Evolutionary conservation across 1,284 basidiomycete genomes (phyloP), one percentile per base, ranked within the genome.

Genomic region (Trametes polyzona): DNA sequence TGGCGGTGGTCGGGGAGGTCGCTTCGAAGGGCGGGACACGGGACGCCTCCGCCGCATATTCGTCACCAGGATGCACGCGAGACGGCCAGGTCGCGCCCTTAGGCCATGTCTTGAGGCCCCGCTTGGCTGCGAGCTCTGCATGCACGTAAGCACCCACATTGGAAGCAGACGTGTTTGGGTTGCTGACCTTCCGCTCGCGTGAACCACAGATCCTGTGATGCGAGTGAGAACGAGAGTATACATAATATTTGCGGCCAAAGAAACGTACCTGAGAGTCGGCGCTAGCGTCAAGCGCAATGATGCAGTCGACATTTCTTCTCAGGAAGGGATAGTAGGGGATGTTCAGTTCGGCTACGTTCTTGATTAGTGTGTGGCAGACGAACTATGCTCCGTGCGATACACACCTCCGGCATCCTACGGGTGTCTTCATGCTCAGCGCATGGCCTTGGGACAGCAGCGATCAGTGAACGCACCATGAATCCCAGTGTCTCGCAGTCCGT

Each of bases 171-270:
- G n/a, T n/a, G n/a, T n/a, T n/a, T n/a, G n/a, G n/a, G n/a, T n/a
- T 16, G 52, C 61, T 33, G n/a, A 71, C 71, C 71, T 63, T 74
- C 71, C 19, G 76, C 76, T 4, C 74, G 67, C 42, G 68, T 69
- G 62, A 78, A 78, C 75, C 76, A 78, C 2, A 75, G 59, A 49
- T 76, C 73, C 71, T 75, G 47, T n/a, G 24, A n/a, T n/a, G n/a
- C n/a, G n/a, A n/a, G n/a, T n/a, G n/a, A n/a, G n/a, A n/a, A n/a
- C n/a, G n/a, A n/a, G n/a, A n/a, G n/a, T n/a, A n/a, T n/a, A n/a
- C n/a, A n/a, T n/a, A n/a, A n/a, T n/a, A n/a, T n/a, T n/a, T n/a
- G n/a, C n/a, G n/a, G n/a, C n/a, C n/a, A n/a, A n/a, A 14, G 16
- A 35, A 5, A 53, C 58, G 26, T 39, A 73, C 74, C 60, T 77